These are phyloP conservation scores for Neurospora sp. DNA, from an alignment of 495 filamentous ascomycete genomes.

Conservation along the genomic window DNA sequence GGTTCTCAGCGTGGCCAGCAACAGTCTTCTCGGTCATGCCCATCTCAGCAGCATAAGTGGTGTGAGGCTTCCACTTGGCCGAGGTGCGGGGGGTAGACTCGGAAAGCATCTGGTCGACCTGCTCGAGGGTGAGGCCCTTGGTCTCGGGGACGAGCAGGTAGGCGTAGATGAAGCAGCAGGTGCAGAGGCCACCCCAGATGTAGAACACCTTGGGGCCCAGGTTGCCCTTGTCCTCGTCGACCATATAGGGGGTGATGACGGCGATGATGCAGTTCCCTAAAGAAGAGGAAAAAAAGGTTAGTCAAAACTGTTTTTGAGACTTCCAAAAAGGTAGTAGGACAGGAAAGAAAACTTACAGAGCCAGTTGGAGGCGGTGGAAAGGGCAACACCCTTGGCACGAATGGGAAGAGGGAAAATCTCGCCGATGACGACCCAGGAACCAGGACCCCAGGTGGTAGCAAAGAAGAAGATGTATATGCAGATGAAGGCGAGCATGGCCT, in stretches of 20 bases:
- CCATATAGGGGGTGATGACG: conserved; percentile 70
- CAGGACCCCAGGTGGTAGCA: conserved; percentile 68
- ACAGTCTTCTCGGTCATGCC: conserved; percentile 10
- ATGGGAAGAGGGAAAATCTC: conserved; percentile 80
- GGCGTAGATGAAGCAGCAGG: conserved; percentile 52
- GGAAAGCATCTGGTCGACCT: conserved; percentile 81
- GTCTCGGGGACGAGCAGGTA: conserved; percentile 77
- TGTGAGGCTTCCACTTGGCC: conserved; percentile 56
- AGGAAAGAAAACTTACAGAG: conserved; percentile 11
- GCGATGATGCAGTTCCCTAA: conserved; percentile 57
- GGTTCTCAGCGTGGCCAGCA: conserved; percentile 14
- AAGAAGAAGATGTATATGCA: conserved; percentile 82
- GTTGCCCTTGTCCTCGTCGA: conserved; percentile 59
- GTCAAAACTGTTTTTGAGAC: not conserved
- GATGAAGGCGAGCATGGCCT: conserved; percentile 59
- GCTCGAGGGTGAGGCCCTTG: conserved; percentile 81
- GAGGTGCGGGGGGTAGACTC: conserved; percentile 62
- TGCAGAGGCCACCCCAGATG: conserved; percentile 63
- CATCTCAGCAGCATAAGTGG: conserved; percentile 47
- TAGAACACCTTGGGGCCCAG: conserved; percentile 65
- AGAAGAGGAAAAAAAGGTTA: not conserved
- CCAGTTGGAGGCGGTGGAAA: conserved; percentile 77
- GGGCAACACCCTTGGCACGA: conserved; percentile 65
- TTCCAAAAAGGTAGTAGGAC: too few species aligned
- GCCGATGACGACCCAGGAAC: conserved; percentile 73